Percentiles rank a stretch among this genome's conserved stretches.
phyloP scores from a whole-genome alignment of 805 yeast genomes.

The Saccharomycopsis microspora region DNA sequence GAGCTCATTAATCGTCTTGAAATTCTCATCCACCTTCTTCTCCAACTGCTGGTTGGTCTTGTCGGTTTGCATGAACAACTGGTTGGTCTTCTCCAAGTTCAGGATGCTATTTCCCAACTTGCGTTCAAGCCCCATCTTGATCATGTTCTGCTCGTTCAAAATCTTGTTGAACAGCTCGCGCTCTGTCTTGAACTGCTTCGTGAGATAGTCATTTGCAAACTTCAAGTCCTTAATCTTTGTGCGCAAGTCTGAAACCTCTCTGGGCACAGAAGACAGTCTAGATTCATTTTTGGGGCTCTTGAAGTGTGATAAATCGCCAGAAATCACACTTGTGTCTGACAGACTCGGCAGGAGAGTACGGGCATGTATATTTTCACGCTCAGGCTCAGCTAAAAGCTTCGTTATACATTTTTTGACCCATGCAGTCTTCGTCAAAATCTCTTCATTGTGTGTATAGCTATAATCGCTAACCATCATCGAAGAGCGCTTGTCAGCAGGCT shows the following conservation, averaged over 20 bases:
- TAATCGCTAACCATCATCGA: conserved; percentile 7
- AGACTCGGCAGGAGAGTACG: background rate
- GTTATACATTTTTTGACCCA: conserved; percentile 16
- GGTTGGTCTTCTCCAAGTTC: conserved; percentile 15
- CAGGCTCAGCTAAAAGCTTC: conserved; percentile 3
- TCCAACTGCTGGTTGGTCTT: conserved; percentile 9
- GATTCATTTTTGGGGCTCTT: conserved; percentile 1
- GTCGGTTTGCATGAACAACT: conserved; percentile 11
- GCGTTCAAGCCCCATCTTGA: conserved; percentile 26
- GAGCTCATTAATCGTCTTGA: conserved; percentile 28
- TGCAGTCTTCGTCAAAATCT: conserved; percentile 6
- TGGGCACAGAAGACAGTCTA: conserved; percentile 1
- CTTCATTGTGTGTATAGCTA: conserved; percentile 3
- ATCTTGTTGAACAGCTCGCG: conserved; percentile 30
- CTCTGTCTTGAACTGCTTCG: conserved; percentile 34
- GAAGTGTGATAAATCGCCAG: background rate
- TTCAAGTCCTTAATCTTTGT: conserved; percentile 34
- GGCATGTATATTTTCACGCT: conserved; percentile 9
- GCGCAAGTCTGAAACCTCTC: conserved; percentile 22
- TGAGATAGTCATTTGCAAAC: conserved; percentile 34
- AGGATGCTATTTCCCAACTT: conserved; percentile 20
- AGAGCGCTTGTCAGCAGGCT: conserved; percentile 7
- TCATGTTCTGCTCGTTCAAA: conserved; percentile 30
- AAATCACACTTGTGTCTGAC: conserved; percentile 9
- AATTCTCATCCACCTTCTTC: conserved; percentile 20